Conservation (phyloP, 805 yeast species). For the Komagataella phaffii region DNA sequence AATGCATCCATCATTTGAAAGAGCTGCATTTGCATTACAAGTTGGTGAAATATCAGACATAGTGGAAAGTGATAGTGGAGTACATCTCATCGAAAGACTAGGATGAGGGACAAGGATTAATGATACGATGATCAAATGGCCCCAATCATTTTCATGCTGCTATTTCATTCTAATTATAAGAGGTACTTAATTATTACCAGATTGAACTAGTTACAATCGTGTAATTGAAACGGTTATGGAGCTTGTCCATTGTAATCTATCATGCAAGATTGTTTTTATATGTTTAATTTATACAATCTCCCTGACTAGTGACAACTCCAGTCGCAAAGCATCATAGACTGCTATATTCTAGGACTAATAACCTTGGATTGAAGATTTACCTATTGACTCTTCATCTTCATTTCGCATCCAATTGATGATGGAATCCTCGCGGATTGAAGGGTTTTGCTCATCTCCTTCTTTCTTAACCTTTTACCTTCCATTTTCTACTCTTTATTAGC, state of each 20-base stretch:
- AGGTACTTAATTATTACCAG: too few species aligned
- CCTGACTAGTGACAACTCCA: too few species aligned
- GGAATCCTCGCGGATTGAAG: neutral
- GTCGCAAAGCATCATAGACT: neutral
- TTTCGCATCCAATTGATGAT: too few species aligned
- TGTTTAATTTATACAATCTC: too few species aligned
- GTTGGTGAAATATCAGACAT: slow-evolving; percentile 76
- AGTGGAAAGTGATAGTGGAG: slow-evolving; percentile 84
- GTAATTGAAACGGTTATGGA: too few species aligned
- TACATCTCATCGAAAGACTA: slow-evolving; percentile 78
- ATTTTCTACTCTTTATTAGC: neutral
- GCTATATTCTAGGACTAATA: neutral
- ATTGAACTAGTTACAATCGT: too few species aligned
- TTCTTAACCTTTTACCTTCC: neutral
- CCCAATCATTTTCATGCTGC: neutral
- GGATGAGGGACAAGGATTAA: slow-evolving; percentile 26
- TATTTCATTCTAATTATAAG: neutral
- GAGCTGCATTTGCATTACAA: slow-evolving; percentile 68
- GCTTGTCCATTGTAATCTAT: too few species aligned
- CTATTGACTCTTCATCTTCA: too few species aligned
- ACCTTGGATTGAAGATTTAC: neutral
- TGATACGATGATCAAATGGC: neutral
- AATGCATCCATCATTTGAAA: slow-evolving; percentile 93
- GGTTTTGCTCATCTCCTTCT: neutral
- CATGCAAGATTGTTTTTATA: too few species aligned